Percentiles rank a stretch among this genome's conserved stretches.
Evolutionary conservation across 2,329 filamentous ascomycete genomes (phyloP).

Genomic region (Aspergillaceae sp.): DNA sequence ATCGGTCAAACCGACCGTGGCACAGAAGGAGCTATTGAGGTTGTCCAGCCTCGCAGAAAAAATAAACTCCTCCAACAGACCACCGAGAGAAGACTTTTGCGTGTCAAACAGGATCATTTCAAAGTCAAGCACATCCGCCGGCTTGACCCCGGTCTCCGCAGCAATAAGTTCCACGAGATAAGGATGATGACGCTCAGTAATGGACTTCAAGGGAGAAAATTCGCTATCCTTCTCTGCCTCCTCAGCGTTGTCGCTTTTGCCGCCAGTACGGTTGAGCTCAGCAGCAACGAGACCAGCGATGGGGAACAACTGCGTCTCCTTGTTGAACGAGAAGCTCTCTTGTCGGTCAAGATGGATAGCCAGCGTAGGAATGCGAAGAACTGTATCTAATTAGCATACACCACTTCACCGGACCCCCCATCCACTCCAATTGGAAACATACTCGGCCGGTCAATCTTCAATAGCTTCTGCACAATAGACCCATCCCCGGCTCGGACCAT

Average conservation of each 20-base stretch:
- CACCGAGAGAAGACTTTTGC: slow-evolving; percentile 80
- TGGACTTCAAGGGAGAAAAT: slow-evolving; percentile 67
- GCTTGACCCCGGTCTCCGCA: slow-evolving; percentile 61
- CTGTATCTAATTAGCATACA: slow-evolving; percentile 16
- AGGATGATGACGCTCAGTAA: slow-evolving; percentile 79
- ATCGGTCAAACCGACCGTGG: slow-evolving; percentile 72
- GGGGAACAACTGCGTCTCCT: slow-evolving; percentile 90
- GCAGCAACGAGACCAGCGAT: slow-evolving; percentile 81
- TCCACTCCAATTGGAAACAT: slow-evolving; percentile 9
- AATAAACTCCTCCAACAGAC: slow-evolving; percentile 86
- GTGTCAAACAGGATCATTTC: slow-evolving; percentile 96
- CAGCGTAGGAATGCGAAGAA: slow-evolving; percentile 84
- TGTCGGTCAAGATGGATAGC: slow-evolving; percentile 89
- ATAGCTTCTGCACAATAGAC: slow-evolving; percentile 69
- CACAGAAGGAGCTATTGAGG: slow-evolving; percentile 91
- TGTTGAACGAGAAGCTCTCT: slow-evolving; percentile 85
- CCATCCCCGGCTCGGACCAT: slow-evolving; percentile 68
- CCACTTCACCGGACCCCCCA: neutral
- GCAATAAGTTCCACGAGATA: slow-evolving; percentile 80
- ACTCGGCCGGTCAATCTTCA: slow-evolving; percentile 81
- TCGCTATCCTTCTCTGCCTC: slow-evolving; percentile 34
- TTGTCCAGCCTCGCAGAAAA: slow-evolving; percentile 96
- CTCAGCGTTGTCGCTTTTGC: slow-evolving; percentile 26
- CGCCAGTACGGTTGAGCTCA: slow-evolving; percentile 69
- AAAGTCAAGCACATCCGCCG: slow-evolving; percentile 76